Evolutionary conservation across 768 basidiomycete genomes (phyloP), one percentile per base, ranked within the genome.

Genomic region (Phaeolepiota aurea): DNA sequence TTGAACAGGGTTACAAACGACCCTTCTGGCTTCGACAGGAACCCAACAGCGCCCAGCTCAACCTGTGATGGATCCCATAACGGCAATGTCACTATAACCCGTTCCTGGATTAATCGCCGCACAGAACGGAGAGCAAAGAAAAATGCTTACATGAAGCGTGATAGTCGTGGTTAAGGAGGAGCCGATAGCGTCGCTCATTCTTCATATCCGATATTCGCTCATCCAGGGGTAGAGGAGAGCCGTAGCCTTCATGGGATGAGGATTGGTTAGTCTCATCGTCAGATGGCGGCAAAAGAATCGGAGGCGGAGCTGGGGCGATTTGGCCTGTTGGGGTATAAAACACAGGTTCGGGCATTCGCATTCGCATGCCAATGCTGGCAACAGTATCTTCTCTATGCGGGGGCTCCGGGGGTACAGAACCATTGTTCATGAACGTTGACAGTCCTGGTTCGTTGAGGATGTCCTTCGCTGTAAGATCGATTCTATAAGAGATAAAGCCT

Each of bases 1-100:
- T 88, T 84, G 60, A 89, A 79, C 4, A 90, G 62, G n/a, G 79
- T 80, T 41, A 87, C 60, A 49, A 92, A 91, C 41, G 62, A 57
- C 1, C 88, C 89, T 18, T 57, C 55, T 2, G 82, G 75, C 48
- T 78, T 87, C 15, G 63, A 69, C 15, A 88, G 61, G 56, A 82
- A 92, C 4, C 89, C 88, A 1, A 91, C 79, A 2, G 79, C 77
- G n/a, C 88, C 89, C 1, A 88, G 59, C 4, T 65, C 55, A 0
- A 90, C 71, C 2, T 54, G 70, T 0, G 72, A 65, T 2, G 88
- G 88, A 3, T 63, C 65, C 87, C 87, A 92, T 4, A 89, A 63
- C 7, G 87, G 81, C 14, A 82, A 58, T 1, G 68, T 72, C 41
- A 87, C 80, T 82, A 35, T 4, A 30, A 34, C 23, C 32, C 25